Base-by-base conservation (phyloP, 164 flowering plant species). In the Piper betle region DNA sequence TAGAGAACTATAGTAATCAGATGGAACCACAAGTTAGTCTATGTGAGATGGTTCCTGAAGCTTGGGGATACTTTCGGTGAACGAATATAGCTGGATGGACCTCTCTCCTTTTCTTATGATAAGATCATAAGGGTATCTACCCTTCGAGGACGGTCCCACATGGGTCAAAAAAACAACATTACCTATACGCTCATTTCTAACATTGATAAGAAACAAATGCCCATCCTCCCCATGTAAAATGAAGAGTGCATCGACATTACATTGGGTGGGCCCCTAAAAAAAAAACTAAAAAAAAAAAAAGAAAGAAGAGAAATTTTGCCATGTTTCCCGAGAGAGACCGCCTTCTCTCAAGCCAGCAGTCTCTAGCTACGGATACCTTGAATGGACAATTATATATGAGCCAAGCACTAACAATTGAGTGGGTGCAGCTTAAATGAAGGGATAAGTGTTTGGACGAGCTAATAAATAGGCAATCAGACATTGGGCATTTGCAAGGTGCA, bases 1-100 rank as follows among this genome's bases (percentile, higher is more conserved):
- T 20, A 53, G 61, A 38, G 73, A 60, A 60, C 57, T 55, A n/a
- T 67, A 48, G 64, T 72, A 79, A 61, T 66, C 61, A 55, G 37
- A 62, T 18, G 90, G 90, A 62, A 84, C 67, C 41, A 84, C 55
- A 58, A 84, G 81, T 65, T 81, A 84, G 54, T 82, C 85, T 66
- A 62, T 48, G 5, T 64, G 61, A 33, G 71, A 67, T 10, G 70
- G 78, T 63, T 77, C 81, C 6, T 69, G 66, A 50, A 73, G 77
- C 50, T 77, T 74, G 3, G 75, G 78, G 38, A 60, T 65, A 64
- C 65, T 71, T 56, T 71, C 68, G 2, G 85, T 69, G 40, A 71
- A 70, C 16, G 86, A 79, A 64, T 79, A 79, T 64, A 84, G 60
- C 57, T 78, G 71, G 25, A 82, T 79, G 48, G 81, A 73, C 66